Base-by-base conservation (phyloP, 306 rosid genomes). In the Boehmeria nivea region DNA sequence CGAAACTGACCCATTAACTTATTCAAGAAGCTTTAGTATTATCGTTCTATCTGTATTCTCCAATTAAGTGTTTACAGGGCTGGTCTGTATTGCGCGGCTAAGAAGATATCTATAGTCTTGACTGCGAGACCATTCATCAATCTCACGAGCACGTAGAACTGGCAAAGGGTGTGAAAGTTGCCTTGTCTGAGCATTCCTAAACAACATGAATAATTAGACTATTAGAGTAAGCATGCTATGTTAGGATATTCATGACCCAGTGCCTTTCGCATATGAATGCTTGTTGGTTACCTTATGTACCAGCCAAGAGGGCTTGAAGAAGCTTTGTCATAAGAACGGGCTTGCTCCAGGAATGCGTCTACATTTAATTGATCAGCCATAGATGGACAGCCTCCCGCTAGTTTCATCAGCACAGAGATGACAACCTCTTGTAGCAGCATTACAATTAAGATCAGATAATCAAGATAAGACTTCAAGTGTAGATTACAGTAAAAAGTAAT, bases 301-400 rank as follows among this genome's bases (percentile, higher is more conserved):
- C 96, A 91, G 9, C 95, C 99, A 45, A 87, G 68, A 2, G 99
- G 95, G 65, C 93, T 91, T 63, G 99, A 82, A 64, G 99, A 85
- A 78, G 96, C 99, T 65, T 77, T 82, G 46, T 91, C 99, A 56
- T 91, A 91, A 48, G 96, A 87, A 52, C 99, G 96, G 63, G 96
- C 96, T 78, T 91, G 99, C 63, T 91, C 96, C 69, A 91, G 70
- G 80, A 91, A 91, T 6, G 95, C 99, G 63, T 91, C 96, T 60
- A 87, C 95, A 50, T 87, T 91, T 57, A 91, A 68, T 81, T 91
- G 96, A 69, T 91, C 87, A 38, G 96, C 96, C 87, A 91, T 63
- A 51, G 99, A 87, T 18, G 99, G 99, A 67, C 89, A 80, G 24
- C 99, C 99, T 43, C 99, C 99, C 51, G 99, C 93, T 75, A 91